A percentile compares a stretch with the other conserved stretches of the same genome.
Evolutionary conservation across 202 grass and related monocot genomes (phyloP).

Genomic region (Panicum hallii): DNA sequence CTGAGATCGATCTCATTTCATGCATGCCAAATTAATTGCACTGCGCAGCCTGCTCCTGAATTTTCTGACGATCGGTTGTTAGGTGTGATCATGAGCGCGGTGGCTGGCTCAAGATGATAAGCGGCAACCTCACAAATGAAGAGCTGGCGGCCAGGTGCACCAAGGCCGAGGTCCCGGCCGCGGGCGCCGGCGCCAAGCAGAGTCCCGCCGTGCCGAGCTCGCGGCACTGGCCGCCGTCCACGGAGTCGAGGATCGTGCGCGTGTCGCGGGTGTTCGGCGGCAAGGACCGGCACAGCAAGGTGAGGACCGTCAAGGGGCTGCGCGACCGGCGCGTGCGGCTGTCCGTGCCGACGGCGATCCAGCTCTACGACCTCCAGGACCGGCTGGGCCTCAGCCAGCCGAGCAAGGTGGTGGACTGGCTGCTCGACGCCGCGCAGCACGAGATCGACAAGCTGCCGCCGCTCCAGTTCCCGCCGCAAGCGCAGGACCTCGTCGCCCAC

Average conservation of each 20-base stretch:
- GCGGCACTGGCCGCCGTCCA: slow-evolving; percentile 70
- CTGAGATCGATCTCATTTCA: slow-evolving; percentile 50
- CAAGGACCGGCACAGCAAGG: slow-evolving; percentile 97
- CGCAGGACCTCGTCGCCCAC: slow-evolving; percentile 56
- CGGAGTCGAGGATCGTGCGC: slow-evolving; percentile 85
- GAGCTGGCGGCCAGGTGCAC: slow-evolving; percentile 36
- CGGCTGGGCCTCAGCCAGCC: slow-evolving; percentile 88
- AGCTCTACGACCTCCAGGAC: slow-evolving; percentile 98
- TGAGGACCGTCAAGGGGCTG: slow-evolving; percentile 82
- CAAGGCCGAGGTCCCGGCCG: slow-evolving; percentile 26
- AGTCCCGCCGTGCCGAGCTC: slow-evolving; percentile 36
- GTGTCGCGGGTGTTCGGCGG: slow-evolving; percentile 89
- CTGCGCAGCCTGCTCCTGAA: not conserved
- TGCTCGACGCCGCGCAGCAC: slow-evolving; percentile 71
- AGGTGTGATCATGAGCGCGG: slow-evolving; percentile 44
- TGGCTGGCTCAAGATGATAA: slow-evolving; percentile 45
- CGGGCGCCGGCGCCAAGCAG: not conserved
- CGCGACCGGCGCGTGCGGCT: slow-evolving; percentile 86
- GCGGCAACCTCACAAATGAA: slow-evolving; percentile 38
- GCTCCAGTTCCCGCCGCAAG: slow-evolving; percentile 63
- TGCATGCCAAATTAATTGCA: slow-evolving; percentile 25
- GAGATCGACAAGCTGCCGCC: slow-evolving; percentile 97
- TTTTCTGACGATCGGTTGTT: not conserved
- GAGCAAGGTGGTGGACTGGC: slow-evolving; percentile 97
- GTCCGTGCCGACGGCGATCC: slow-evolving; percentile 87